Base-by-base conservation (phyloP, 2,329 filamentous ascomycete genomes). In the Aspergillus jensenii region DNA sequence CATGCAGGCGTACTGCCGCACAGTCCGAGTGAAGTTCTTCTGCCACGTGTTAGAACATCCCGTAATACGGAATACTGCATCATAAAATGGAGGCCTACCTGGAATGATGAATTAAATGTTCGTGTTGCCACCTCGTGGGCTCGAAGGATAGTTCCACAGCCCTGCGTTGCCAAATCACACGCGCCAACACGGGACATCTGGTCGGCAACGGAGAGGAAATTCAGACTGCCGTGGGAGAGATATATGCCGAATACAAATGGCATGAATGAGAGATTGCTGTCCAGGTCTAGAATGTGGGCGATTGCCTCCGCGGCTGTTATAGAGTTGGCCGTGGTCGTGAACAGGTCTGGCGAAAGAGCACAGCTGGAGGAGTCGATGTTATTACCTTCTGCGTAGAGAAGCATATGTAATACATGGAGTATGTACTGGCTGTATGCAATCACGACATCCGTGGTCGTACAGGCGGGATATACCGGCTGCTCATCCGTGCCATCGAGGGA, bases 181-280 rank as follows among this genome's bases (percentile, higher is more conserved):
- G 74, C 78, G 0, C 80, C 70, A 23, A 27, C 40, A 58, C 80
- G 76, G 2, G 77, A 76, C 76, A 82, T 79, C 7, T 79, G 73
- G 60, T 82, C 81, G 8, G 79, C 79, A 50, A 82, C 79, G 0
- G 82, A 65, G 3, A 82, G 68, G 6, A 82, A 68, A 19, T 81
- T 78, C 49, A 82, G 81, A 60, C 79, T 82, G 0, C 80, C 80
- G 51, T 82, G 80, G 4, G 82, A 70, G 0, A 83, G 70, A 55
- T 83, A 84, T 7, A 82, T 81, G 1, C 81, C 80, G 52, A 82
- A 82, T 3, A 82, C 69, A 62, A 81, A 82, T 1, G 81, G 79
- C 78, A 82, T 82, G 52, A 82, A 82, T 0, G 76, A 78, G 33
- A 82, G 70, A 59, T 82, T 79, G 3, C 78, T 78, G 60, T 83